phyloP scores from a whole-genome alignment of 306 rosid genomes.

The Citrullus colocynthis region DNA sequence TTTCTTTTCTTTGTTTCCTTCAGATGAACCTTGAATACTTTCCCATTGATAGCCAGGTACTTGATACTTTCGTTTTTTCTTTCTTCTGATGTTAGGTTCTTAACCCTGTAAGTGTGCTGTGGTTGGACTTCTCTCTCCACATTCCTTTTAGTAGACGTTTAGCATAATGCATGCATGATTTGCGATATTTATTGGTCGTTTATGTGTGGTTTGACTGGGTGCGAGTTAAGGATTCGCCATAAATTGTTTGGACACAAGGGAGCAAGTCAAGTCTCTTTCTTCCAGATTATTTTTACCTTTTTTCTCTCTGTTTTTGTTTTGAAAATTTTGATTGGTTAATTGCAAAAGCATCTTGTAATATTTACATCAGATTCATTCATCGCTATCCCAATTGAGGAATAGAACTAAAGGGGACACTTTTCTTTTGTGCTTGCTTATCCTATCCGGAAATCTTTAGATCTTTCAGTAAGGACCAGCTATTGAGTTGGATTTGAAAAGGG shows the following conservation, averaged over 20 bases:
- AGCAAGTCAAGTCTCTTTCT: neutral
- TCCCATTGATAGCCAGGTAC: conserved; percentile 82
- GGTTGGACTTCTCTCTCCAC: conserved; percentile 6
- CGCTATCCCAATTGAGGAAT: neutral
- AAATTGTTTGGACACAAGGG: neutral
- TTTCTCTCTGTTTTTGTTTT: neutral
- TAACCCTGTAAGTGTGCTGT: neutral
- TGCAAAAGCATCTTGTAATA: neutral
- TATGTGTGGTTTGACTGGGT: neutral
- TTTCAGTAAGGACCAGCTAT: neutral
- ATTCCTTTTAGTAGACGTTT: neutral
- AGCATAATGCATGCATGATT: neutral
- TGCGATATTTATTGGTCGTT: neutral
- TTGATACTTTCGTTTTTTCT: conserved; percentile 9
- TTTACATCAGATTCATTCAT: neutral
- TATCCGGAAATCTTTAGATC: neutral
- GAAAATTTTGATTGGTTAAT: neutral
- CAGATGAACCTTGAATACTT: conserved; percentile 97
- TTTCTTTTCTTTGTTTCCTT: conserved; percentile 14
- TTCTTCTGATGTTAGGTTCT: neutral
- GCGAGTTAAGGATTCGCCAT: neutral
- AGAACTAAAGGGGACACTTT: neutral
- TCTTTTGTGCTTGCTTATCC: neutral
- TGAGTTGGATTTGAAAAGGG: neutral
- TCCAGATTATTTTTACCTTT: neutral